Evolutionary conservation across 495 filamentous ascomycete species (phyloP), one percentile per base, ranked within the genome.

Genomic region (Chlorociboria aeruginascens): DNA sequence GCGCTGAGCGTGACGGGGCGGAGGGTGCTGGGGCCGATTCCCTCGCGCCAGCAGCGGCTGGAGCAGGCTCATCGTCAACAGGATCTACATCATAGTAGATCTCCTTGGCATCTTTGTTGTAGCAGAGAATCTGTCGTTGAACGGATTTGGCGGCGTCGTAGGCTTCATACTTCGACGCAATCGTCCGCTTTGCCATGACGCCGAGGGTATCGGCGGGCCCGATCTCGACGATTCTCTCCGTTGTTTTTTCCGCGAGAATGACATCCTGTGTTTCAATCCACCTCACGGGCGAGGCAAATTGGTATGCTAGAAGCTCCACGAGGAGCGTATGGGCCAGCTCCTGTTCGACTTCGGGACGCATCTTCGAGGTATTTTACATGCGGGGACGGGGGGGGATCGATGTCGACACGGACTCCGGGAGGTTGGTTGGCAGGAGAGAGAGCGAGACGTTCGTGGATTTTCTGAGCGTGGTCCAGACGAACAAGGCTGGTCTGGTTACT

Each of bases 241-340:
- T 94, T 38, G 80, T 81, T 67, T 95, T 90, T 64, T 97, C 89
- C 37, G 81, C 89, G 36, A 99, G 85, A 57, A 99, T 86, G 45
- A 99, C 93, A 88, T 99, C 92, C 69, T 99, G 92, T 7, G 92
- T 97, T 69, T 97, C 92, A 66, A 99, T 99, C 83, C 92, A 99
- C 79, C 92, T 81, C 50, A 99, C 92, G 29, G 92, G 92, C 17
- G 89, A 95, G 56, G 92, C 92, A 66, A 99, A 99, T 65, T 99
- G 92, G 68, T 97, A 97, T 66, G 93, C 93, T 48, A 99, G 80
- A 41, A 99, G 83, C 79, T 98, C 92, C 48, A 98, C 86, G 59
- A 98, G 81, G 68, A 98, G 77, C 55, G 89, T 98, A 68, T 98
- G 90, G 62, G 89, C 81, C 61, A 97, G 83, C 70, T 98, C 92